Evolutionary conservation across 139 green algal species (phyloP), one percentile per base, ranked within the genome.

Genomic region (Asterochloris erici): DNA sequence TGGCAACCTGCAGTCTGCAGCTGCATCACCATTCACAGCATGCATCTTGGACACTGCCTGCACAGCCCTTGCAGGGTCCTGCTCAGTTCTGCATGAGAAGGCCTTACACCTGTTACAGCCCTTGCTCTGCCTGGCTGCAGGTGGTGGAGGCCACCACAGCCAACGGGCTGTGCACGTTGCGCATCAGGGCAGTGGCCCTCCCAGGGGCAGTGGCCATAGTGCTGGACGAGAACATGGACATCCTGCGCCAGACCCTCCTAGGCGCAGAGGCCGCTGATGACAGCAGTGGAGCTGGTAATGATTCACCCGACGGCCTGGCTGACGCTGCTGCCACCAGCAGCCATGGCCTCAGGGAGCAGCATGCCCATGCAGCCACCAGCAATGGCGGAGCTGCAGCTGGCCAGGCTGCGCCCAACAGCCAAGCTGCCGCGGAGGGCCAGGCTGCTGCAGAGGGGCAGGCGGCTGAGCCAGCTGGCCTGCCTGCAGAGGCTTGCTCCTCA

Each of bases 81-180:
- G 28, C 14, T 23, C 68, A 26, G n/a, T 75, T n/a, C 69, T 75
- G 11, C 23, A 54, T 23, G 27, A 61, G 10, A 29, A 11, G 19
- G 11, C 21, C 54, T 60, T 15, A 63, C 23, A 1, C 16, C 24
- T 62, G 6, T 28, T 29, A 0, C 0, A 14, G 6, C 1, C 15
- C 29, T n/a, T 79, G 47, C 38, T 10, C 29, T 68, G 74, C 24
- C 68, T n/a, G 19, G 21, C 21, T 26, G 47, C 82, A 86, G 83
- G 86, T 95, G 19, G 92, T 97, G 27, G 94, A 98, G 81, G 91
- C 88, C 0, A 83, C 77, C 14, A 98, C 96, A 21, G 86, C 96
- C 71, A 95, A 90, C 75, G 93, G 93, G 15, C 60, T 47, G 26
- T 90, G 87, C 68, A 84, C 86, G 16, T 82, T 98, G 64, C 88